These are phyloP conservation scores for Phtheirospermum japonicum DNA, from an alignment of 257 asterid species.

Conservation along the genomic window DNA sequence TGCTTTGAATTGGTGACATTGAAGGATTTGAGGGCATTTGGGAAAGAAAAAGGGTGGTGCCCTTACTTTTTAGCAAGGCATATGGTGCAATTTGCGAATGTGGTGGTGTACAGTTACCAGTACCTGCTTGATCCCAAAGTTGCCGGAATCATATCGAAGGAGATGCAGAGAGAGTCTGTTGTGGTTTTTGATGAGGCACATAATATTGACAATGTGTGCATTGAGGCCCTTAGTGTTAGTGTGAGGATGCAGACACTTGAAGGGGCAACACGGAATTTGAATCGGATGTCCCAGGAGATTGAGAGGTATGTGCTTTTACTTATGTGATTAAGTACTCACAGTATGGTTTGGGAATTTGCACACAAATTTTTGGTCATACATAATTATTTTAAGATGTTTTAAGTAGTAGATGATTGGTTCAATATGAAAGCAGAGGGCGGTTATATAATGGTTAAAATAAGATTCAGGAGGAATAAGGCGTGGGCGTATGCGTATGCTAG, in stretches of 20 bases:
- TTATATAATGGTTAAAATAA: background rate
- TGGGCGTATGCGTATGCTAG: background rate
- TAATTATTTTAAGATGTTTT: constrained; percentile 1
- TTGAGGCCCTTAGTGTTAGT: constrained; percentile 95
- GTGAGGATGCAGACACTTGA: constrained; percentile 95
- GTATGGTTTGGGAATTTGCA: no score
- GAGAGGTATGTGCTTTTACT: constrained; percentile 57
- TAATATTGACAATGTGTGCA: constrained; percentile 95
- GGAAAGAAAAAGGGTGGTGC: constrained; percentile 93
- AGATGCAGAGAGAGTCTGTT: constrained; percentile 96
- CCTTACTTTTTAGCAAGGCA: constrained; percentile 88
- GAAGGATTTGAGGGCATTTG: constrained; percentile 79
- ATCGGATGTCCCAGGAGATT: constrained; percentile 86
- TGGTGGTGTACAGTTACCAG: constrained; percentile 94
- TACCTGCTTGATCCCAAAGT: constrained; percentile 98
- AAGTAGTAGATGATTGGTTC: background rate
- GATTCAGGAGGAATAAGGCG: background rate
- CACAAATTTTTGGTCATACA: background rate
- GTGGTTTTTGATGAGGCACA: constrained; percentile 99
- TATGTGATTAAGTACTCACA: background rate
- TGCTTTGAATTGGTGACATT: constrained; percentile 19
- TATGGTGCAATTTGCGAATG: constrained; percentile 96
- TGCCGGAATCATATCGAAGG: constrained; percentile 93
- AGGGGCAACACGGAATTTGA: constrained; percentile 90
- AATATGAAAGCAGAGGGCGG: background rate